A percentile compares a stretch with the other conserved stretches of the same genome.
These are phyloP conservation scores for Takashimella koratensis DNA, from an alignment of 1,284 basidiomycete genomes.

Conservation along the genomic window DNA sequence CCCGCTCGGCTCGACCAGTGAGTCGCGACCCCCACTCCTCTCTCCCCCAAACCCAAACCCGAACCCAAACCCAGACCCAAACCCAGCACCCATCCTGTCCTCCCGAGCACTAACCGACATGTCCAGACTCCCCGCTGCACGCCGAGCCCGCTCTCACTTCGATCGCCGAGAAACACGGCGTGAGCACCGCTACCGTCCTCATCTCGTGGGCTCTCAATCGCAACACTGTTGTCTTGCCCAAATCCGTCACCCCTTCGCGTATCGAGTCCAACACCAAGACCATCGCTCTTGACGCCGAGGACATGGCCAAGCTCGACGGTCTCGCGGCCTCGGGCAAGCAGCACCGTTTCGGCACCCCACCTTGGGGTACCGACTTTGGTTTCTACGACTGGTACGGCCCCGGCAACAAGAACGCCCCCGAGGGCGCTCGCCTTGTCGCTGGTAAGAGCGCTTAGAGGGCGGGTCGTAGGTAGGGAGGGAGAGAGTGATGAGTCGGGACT, in stretches of 20 bases:
- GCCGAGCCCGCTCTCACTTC: constrained; percentile 62
- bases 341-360: constrained; percentile 51
- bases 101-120: no score
- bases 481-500: no score
- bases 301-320: constrained; percentile 62
- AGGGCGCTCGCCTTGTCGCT: constrained; percentile 33
- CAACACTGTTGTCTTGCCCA: constrained; percentile 65
- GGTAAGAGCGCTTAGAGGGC: constrained; percentile 17
- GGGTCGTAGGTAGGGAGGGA: no score
- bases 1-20: constrained; percentile 69
- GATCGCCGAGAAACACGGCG: constrained; percentile 61
- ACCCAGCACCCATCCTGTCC: no score
- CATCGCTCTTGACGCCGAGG: constrained; percentile 56
- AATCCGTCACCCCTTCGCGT: constrained; percentile 69
- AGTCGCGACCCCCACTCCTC: no score
- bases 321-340: constrained; percentile 66
- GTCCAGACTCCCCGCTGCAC: constrained; percentile 58
- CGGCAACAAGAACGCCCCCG: constrained; percentile 43
- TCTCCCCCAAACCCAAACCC: no score
- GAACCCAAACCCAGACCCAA: no score
- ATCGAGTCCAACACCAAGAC: constrained; percentile 42
- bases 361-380: constrained; percentile 45
- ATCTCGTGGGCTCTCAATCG: constrained; percentile 47
- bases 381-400: constrained; percentile 45
- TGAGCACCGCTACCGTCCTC: constrained; percentile 57